Evolutionary conservation across 768 basidiomycete species (phyloP).

Genomic region (Suillus luteus): DNA sequence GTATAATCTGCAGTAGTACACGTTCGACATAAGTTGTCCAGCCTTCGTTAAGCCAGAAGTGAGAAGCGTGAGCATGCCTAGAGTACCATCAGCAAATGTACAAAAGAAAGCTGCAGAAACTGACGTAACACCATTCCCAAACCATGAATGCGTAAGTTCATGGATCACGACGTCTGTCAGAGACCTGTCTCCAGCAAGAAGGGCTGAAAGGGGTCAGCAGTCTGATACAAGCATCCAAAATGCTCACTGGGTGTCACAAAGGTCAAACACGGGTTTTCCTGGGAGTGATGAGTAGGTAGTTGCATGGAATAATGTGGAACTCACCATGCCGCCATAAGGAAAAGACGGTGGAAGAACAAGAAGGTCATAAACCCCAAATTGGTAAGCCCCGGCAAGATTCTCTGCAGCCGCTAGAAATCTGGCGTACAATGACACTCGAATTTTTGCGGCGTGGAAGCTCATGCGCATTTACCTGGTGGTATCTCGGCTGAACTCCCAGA

Average conservation of each 20-base stretch:
- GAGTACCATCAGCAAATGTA: slow-evolving; percentile 2
- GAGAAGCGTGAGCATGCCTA: slow-evolving; percentile 43
- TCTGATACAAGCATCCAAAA: neutral
- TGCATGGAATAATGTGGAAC: slow-evolving; percentile 12
- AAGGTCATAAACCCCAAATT: slow-evolving; percentile 58
- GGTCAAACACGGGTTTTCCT: slow-evolving; percentile 56
- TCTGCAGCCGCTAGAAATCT: slow-evolving; percentile 53
- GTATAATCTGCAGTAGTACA: slow-evolving; percentile 46
- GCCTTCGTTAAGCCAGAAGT: slow-evolving; percentile 56
- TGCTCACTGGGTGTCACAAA: slow-evolving; percentile 54
- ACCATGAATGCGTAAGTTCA: slow-evolving; percentile 56
- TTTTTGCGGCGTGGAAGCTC: neutral
- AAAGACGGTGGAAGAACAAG: slow-evolving; percentile 59
- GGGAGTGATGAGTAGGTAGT: neutral
- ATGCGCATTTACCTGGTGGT: slow-evolving; percentile 42
- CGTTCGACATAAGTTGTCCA: slow-evolving; percentile 66
- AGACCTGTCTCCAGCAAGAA: slow-evolving; percentile 58
- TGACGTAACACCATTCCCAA: slow-evolving; percentile 54
- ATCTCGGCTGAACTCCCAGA: slow-evolving; percentile 61
- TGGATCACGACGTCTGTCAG: slow-evolving; percentile 57
- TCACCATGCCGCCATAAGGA: slow-evolving; percentile 56
- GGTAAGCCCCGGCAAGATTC: slow-evolving; percentile 48
- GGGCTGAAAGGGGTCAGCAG: slow-evolving; percentile 31
- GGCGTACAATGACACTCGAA: neutral
- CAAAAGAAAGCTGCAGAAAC: slow-evolving; percentile 13